Evolutionary conservation across 179 eudicot species (phyloP), one percentile per base, ranked within the genome.

Genomic region (Drosera spatulata): DNA sequence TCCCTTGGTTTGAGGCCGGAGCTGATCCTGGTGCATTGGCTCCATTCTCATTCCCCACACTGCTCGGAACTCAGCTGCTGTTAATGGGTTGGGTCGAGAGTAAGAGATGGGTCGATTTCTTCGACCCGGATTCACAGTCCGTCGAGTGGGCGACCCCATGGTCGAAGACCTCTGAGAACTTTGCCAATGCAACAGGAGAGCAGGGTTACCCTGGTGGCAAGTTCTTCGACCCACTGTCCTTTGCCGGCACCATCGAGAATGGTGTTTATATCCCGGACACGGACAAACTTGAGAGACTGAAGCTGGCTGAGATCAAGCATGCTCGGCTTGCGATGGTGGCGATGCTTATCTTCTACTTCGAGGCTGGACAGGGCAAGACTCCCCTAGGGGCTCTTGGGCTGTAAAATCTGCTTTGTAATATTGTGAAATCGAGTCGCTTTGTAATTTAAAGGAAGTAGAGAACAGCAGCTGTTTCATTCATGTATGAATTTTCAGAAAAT

Each of bases 81-180:
- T 87, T 91, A 37, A 91, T 91, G 97, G 97, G 97, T 10, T 91
- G 97, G 95, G 97, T 87, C 0, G 96, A 91, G 79, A 85, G 97
- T 86, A 91, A 91, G 65, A 75, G 97, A 69, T 91, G 97, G 97
- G 97, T 83, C 2, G 96, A 91, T 56, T 91, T 91, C 73, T 91
- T 85, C 69, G 80, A 85, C 88, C 97, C 94, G 0, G 96, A 85
- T 33, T 91, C 97, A 0, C 97, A 91, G 45, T 83, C 97, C 0
- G 87, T 91, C 13, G 96, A 91, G 48, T 91, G 97, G 97, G 97
- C 97, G 11, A 91, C 97, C 2, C 97, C 97, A 2, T 91, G 97
- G 96, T 87, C 97, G 0, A 79, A 60, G 53, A 85, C 96, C 0
- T 79, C 96, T 1, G 94, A 82, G 56, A 91, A 91, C 77, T 91